Evolutionary conservation across 2,329 filamentous ascomycete genomes (phyloP).

Genomic region (Pezicula carpinea): DNA sequence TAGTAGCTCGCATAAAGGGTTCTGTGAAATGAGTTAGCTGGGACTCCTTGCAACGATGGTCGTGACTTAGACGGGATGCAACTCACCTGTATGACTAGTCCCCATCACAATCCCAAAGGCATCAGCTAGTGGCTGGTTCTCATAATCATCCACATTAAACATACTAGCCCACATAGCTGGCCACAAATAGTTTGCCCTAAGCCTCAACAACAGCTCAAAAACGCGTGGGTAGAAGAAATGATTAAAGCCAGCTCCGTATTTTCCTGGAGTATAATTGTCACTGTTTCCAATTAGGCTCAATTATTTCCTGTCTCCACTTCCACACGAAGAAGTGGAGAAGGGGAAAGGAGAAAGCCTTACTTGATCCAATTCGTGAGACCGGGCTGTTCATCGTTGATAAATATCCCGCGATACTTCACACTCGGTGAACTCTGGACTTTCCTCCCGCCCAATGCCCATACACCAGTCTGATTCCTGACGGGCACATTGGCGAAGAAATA

Average conservation of each 20-base stretch:
- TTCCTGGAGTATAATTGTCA: constrained; percentile 36
- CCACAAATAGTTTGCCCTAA: constrained; percentile 73
- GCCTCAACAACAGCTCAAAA: constrained; percentile 65
- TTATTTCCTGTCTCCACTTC: background rate
- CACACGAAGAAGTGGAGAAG: background rate
- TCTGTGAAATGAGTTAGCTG: constrained; percentile 37
- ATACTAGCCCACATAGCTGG: constrained; percentile 67
- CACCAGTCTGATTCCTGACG: constrained; percentile 34
- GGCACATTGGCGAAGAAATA: constrained; percentile 54
- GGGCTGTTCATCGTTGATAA: constrained; percentile 58
- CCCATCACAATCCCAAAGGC: constrained; percentile 72
- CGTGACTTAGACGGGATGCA: background rate
- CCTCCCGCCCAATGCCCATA: constrained; percentile 42
- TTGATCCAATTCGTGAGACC: constrained; percentile 59
- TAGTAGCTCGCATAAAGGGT: constrained; percentile 60
- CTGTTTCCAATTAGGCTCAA: constrained; percentile 20
- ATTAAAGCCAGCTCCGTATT: constrained; percentile 42
- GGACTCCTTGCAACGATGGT: background rate
- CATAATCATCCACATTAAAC: constrained; percentile 66
- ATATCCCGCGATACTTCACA: constrained; percentile 54
- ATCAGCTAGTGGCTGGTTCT: constrained; percentile 64
- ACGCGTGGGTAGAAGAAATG: constrained; percentile 64
- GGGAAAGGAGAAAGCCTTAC: constrained; percentile 11
- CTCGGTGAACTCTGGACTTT: constrained; percentile 46
- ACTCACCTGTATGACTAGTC: constrained; percentile 53